These are phyloP conservation scores for Geranomyces michiganensis DNA, from an alignment of 192 early-diverging fungal species.

Conservation along the genomic window DNA sequence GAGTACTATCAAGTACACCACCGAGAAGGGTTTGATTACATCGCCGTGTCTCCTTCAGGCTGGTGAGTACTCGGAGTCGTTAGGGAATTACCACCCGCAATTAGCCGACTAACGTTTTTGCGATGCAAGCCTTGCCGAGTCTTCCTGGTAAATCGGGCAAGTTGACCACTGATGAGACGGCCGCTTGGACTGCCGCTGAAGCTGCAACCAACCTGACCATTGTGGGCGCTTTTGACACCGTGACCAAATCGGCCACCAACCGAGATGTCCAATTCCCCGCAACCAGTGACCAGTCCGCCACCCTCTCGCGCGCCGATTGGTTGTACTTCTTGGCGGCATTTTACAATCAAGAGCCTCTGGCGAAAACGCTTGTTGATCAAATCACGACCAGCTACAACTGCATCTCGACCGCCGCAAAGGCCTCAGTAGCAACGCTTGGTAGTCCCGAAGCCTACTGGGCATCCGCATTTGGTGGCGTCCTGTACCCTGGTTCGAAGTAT, in stretches of 20 bases:
- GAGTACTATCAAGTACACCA: conserved; percentile 13
- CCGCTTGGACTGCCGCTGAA: background rate
- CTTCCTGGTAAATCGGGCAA: background rate
- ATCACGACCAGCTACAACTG: conserved; percentile 24
- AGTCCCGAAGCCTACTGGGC: conserved; percentile 8
- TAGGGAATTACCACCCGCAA: background rate
- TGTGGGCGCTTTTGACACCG: background rate
- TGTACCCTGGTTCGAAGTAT: background rate
- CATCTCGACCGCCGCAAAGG: conserved; percentile 14
- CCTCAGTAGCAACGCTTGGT: background rate
- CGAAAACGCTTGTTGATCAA: background rate
- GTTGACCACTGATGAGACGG: background rate
- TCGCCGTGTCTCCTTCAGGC: background rate
- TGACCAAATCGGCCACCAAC: background rate
- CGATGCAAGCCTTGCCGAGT: background rate
- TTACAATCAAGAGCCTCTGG: conserved; percentile 20
- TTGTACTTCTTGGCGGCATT: conserved; percentile 20
- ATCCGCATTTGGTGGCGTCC: background rate
- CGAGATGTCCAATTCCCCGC: background rate
- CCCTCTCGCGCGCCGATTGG: conserved; percentile 10
- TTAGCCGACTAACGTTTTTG: background rate
- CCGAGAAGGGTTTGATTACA: background rate
- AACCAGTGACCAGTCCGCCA: background rate
- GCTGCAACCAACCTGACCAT: background rate
- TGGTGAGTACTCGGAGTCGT: background rate